Evolutionary conservation across 371 early-diverging fungal genomes (phyloP), one percentile per base, ranked within the genome.

Genomic region (Mortierella sp.): DNA sequence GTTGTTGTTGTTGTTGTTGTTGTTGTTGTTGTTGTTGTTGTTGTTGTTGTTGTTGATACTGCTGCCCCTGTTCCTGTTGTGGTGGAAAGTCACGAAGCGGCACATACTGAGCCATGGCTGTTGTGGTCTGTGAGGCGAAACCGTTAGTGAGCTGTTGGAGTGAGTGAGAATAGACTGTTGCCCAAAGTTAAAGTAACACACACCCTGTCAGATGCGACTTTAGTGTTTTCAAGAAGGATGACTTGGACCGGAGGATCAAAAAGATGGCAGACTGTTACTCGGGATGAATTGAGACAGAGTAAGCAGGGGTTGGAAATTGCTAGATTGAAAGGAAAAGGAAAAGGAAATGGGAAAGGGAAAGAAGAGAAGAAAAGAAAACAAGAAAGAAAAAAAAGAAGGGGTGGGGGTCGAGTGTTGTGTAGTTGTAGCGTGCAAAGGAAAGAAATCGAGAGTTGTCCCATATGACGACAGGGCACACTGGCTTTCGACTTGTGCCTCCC

Each of bases 71-170:
- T 0, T 58, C 47, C 51, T 45, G 64, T 6, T 30, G 11, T 10
- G 43, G 16, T 18, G 58, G 66, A 58, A 78, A 60, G 62, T 80
- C 80, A 57, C 75, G 72, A n/a, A 80, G 80, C 49, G 57, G 75
- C 49, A 80, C 59, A 66, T 80, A 80, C 22, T 80, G 80, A 22
- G 80, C 65, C 80, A 80, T 79, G 32, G 65, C 16, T 63, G 47
- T 40, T 35, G 63, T 22, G 28, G 39, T 64, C 20, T 45, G 18
- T 67, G 63, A n/a, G 24, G 18, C 12, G 63, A 26, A 45, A 20
- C 12, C 1, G 47, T 30, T 30, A 1, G 6, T 30, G 40, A 52
- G 26, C 26, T 39, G 58, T 1, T n/a, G 57, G 32, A 40, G n/a
- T 32, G 16, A 10, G 28, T 16, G 55, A 10, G 51, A 64, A 26